Evolutionary conservation across 257 asterid species (phyloP).

Genomic region (Nicotiana otophora): DNA sequence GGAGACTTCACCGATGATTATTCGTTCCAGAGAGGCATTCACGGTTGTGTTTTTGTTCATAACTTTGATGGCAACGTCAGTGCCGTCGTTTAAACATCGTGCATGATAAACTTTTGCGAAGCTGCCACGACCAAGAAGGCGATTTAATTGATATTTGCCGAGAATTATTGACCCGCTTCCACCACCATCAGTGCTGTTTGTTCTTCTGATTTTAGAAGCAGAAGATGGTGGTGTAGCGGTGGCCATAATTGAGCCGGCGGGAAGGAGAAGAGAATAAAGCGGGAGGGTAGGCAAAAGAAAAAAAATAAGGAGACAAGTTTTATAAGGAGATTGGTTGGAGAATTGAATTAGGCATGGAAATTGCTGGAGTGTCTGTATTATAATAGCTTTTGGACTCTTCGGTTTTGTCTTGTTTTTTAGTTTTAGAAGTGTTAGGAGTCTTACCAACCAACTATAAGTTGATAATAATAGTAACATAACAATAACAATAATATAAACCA

Average conservation of each 20-base stretch:
- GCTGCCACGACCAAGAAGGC: conserved; percentile 84
- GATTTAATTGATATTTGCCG: conserved; percentile 59
- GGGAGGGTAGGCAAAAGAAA: no score
- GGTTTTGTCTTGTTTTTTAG: not conserved
- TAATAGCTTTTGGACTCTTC: not conserved
- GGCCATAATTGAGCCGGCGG: no score
- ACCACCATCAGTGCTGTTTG: conserved; percentile 34
- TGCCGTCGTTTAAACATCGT: conserved; percentile 17
- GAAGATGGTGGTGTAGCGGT: conserved; percentile 15
- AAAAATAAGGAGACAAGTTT: no score
- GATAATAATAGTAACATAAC: no score
- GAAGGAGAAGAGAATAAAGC: no score
- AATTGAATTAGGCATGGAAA: not conserved
- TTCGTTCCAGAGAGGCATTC: conserved; percentile 50
- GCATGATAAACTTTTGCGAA: conserved; percentile 80
- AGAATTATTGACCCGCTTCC: conserved; percentile 60
- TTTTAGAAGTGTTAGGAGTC: no score
- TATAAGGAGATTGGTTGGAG: not conserved
- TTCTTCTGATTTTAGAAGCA: conserved; percentile 25
- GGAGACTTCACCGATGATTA: conserved; percentile 61
- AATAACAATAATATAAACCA: no score
- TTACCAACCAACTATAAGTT: no score
- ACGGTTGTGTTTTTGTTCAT: conserved; percentile 49
- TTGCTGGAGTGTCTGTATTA: not conserved
- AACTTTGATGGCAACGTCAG: conserved; percentile 56